Evolutionary conservation across 2,329 filamentous ascomycete genomes (phyloP).

Genomic region (Aspergillus sp.): DNA sequence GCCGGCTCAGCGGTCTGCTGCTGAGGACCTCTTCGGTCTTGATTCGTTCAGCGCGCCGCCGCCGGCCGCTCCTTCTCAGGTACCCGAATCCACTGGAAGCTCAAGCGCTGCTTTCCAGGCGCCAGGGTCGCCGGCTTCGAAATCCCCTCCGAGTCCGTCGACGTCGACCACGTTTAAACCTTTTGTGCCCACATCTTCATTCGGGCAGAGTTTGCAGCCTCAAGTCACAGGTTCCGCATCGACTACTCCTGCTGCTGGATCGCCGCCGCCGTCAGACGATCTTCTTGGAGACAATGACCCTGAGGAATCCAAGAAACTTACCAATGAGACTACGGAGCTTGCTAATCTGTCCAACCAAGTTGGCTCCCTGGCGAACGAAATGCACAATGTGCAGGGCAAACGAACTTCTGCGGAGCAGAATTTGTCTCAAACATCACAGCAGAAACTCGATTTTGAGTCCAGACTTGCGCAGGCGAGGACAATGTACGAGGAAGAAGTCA

Average conservation of each 20-base stretch:
- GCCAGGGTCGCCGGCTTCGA: constrained; percentile 40
- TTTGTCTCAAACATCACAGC: constrained; percentile 66
- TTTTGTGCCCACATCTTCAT: constrained; percentile 85
- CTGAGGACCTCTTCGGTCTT: constrained; percentile 89
- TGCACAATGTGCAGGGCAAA: constrained; percentile 84
- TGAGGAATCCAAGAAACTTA: constrained; percentile 78
- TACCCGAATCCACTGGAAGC: constrained; percentile 62
- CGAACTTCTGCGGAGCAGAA: constrained; percentile 71
- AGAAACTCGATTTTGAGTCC: constrained; percentile 89
- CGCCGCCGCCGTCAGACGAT: constrained; percentile 60
- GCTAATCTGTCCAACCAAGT: constrained; percentile 96
- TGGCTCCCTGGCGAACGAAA: constrained; percentile 79
- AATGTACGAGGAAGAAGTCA: constrained; percentile 88
- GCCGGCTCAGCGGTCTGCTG: constrained; percentile 59
- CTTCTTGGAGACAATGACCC: constrained; percentile 84
- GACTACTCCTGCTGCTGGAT: constrained; percentile 17
- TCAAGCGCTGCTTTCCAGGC: constrained; percentile 52
- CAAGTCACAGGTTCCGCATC: constrained; percentile 51
- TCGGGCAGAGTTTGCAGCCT: constrained; percentile 70
- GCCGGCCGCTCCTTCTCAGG: constrained; percentile 49
- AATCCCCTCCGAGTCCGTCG: constrained; percentile 29
- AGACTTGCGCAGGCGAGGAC: constrained; percentile 75
- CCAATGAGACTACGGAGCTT: constrained; percentile 80
- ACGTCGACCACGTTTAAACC: constrained; percentile 63
- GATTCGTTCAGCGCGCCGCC: constrained; percentile 57